Evolutionary conservation across 2,329 filamentous ascomycete genomes (phyloP).

Genomic region (Fulvia fulva): DNA sequence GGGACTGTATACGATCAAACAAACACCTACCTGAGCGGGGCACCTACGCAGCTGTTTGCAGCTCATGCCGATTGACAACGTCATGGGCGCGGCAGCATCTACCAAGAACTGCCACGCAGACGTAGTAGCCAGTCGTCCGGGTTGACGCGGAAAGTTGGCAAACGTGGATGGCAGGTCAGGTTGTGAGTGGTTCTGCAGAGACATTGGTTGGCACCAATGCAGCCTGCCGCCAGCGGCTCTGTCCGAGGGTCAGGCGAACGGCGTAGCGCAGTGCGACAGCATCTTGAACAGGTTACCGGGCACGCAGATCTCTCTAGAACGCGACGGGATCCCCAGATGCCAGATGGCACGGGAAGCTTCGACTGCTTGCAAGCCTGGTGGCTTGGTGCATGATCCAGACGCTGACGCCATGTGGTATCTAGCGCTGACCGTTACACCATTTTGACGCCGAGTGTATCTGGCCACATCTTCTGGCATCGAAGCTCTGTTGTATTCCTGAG

Average conservation of each 20-base stretch:
- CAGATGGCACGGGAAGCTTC: neutral
- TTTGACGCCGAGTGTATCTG: too few relatives aligned
- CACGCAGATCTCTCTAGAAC: neutral
- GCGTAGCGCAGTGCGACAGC: neutral
- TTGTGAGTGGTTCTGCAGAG: neutral
- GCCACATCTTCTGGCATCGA: neutral
- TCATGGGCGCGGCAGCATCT: neutral
- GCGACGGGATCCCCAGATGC: neutral
- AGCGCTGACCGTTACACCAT: neutral
- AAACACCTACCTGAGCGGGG: neutral
- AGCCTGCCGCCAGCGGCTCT: neutral
- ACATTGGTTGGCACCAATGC: neutral
- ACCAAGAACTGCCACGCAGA: conserved; percentile 2
- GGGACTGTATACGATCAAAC: neutral
- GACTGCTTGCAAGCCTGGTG: too few relatives aligned
- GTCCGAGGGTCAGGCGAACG: neutral
- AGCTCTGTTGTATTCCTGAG: neutral
- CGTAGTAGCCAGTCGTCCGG: neutral
- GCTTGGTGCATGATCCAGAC: neutral
- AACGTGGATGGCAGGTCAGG: neutral
- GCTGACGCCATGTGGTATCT: neutral
- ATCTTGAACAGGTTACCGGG: neutral
- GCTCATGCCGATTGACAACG: neutral
- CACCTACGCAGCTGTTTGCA: neutral
- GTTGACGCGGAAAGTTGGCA: neutral